phyloP scores from a whole-genome alignment of 495 filamentous ascomycete genomes.

The Hypoxylon intermedium region DNA sequence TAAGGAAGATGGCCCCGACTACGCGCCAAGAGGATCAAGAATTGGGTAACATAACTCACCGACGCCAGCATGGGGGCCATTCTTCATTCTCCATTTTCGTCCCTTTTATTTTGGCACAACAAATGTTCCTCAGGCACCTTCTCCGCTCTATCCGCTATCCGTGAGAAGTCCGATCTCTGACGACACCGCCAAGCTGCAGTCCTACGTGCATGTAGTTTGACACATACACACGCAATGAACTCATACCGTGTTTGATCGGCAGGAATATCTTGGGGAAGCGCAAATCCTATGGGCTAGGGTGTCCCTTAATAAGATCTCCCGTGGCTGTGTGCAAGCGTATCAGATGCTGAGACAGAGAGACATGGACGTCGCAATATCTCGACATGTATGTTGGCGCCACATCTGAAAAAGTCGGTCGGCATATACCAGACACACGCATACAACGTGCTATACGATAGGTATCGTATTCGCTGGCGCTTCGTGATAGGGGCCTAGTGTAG shows the following conservation, averaged over 20 bases:
- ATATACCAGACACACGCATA: background rate
- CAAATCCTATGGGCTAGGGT: conserved; percentile 32
- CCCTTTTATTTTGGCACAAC: conserved; percentile 36
- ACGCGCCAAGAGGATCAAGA: conserved; percentile 14
- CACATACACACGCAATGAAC: conserved; percentile 16
- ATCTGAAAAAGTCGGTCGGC: background rate
- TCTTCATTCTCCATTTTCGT: conserved; percentile 28
- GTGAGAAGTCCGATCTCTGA: background rate
- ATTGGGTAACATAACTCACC: background rate
- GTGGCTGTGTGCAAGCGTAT: conserved; percentile 11
- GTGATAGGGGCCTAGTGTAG: conserved; percentile 2
- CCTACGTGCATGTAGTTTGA: conserved; percentile 10
- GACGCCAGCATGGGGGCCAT: conserved; percentile 19
- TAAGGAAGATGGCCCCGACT: conserved; percentile 17
- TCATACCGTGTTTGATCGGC: conserved; percentile 35
- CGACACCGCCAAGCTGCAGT: conserved; percentile 22
- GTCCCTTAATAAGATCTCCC: conserved; percentile 35
- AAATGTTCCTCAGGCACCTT: too few relatives aligned
- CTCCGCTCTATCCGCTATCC: conserved; percentile 25
- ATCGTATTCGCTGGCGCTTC: conserved; percentile 24
- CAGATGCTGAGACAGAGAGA: background rate
- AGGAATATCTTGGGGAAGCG: conserved; percentile 26
- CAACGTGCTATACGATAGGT: background rate
- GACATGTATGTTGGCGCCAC: background rate
- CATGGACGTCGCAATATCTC: background rate